Percentiles rank a stretch among this genome's conserved stretches.
Evolutionary conservation across 306 rosid species (phyloP).

Genomic region (Quercus suber): DNA sequence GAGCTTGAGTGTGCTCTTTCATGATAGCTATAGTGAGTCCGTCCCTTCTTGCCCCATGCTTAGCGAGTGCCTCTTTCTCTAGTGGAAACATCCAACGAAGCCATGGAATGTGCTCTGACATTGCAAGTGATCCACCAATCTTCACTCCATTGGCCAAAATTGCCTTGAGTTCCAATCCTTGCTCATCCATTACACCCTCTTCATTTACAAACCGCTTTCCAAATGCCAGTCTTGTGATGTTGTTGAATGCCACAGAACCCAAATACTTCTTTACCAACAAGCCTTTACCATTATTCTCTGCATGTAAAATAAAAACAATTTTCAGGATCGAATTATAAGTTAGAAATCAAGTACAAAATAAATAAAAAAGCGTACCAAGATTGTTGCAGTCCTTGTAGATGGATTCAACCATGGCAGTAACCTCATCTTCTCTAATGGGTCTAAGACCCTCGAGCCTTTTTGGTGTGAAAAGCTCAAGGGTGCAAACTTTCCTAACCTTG

Average conservation of each 20-base stretch:
- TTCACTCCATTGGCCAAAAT: conserved; percentile 61
- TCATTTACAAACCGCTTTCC: conserved; percentile 80
- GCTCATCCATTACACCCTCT: conserved; percentile 62
- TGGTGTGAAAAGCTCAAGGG: too few species aligned
- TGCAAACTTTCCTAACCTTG: too few species aligned
- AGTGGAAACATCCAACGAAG: conserved; percentile 82
- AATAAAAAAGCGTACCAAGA: too few species aligned
- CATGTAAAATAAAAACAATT: too few species aligned
- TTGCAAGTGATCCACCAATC: conserved; percentile 71
- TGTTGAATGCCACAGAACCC: conserved; percentile 82
- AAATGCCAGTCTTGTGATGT: conserved; percentile 79
- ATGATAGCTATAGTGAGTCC: conserved; percentile 70
- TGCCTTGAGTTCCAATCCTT: conserved; percentile 73
- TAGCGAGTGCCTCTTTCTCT: conserved; percentile 62
- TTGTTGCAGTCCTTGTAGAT: too few species aligned
- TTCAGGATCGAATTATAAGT: too few species aligned
- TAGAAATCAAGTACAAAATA: too few species aligned
- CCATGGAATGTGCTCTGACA: conserved; percentile 84
- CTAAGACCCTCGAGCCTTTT: too few species aligned
- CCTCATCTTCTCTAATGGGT: too few species aligned
- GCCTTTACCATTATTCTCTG: neutral
- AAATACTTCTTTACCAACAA: conserved; percentile 8
- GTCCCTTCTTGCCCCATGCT: conserved; percentile 71
- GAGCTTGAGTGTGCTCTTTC: conserved; percentile 80
- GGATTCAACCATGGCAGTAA: too few species aligned